Percentiles rank a stretch among this genome's conserved stretches.
phyloP scores from a whole-genome alignment of 1,139 yeast species.

The Kodamaea alishanica region DNA sequence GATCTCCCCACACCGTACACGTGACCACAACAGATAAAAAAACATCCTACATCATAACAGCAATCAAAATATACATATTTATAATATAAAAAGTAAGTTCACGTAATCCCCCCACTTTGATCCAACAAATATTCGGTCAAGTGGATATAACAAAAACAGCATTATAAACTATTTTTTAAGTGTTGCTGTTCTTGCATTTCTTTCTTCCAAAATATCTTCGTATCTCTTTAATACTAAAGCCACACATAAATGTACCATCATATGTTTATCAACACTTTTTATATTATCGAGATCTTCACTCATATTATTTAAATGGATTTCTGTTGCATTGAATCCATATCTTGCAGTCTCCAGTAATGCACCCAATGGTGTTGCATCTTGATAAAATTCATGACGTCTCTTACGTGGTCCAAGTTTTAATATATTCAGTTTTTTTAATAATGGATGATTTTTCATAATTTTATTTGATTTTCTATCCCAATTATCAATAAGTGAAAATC shows the following conservation, averaged over 20 bases:
- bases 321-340: conserved; percentile 3
- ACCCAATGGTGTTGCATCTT: conserved; percentile 6
- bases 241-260: conserved; percentile 9
- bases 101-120: too few relatives aligned
- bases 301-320: conserved; percentile 3
- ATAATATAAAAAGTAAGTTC: too few relatives aligned
- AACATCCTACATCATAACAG: too few relatives aligned
- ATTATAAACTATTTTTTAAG: too few relatives aligned
- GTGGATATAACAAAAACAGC: too few relatives aligned
- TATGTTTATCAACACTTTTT: conserved; percentile 5
- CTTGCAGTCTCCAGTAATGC: conserved; percentile 3
- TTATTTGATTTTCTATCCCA: conserved; percentile 6
- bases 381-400: conserved; percentile 4
- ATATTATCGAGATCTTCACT: conserved; percentile 4
- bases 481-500: conserved; percentile 9
- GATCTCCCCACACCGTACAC: too few relatives aligned
- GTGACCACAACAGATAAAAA: too few relatives aligned
- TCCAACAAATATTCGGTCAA: too few relatives aligned
- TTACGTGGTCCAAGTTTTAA: background rate
- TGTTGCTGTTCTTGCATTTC: conserved; percentile 1
- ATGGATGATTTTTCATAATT: conserved; percentile 2
- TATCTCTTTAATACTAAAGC: conserved; percentile 8
- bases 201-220: conserved; percentile 7
- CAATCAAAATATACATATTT: too few relatives aligned
- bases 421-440: background rate